These are phyloP conservation scores for Colletotrichum spaethianum DNA, from an alignment of 2,329 filamentous ascomycete species.

Conservation along the genomic window DNA sequence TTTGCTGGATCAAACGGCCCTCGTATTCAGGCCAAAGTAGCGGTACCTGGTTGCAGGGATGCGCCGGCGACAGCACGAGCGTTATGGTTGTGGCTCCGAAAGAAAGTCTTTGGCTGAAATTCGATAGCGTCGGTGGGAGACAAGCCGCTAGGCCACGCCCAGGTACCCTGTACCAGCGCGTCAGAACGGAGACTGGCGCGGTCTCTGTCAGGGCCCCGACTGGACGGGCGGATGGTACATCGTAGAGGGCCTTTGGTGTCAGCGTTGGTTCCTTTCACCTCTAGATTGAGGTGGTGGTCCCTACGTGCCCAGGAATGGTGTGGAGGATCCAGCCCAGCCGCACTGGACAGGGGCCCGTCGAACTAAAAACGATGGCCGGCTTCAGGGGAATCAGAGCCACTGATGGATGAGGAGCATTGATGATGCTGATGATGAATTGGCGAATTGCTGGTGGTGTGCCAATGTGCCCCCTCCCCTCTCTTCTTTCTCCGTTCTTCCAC, in stretches of 20 bases:
- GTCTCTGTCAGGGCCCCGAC: conserved; percentile 12
- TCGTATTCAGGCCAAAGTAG: conserved; percentile 42
- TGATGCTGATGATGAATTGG: conserved; percentile 33
- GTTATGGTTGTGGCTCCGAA: conserved; percentile 21
- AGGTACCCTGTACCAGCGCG: conserved; percentile 27
- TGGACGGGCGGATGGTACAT: not conserved
- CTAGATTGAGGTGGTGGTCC: not conserved
- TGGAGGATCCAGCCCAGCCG: conserved; percentile 30
- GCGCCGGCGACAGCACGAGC: conserved; percentile 24
- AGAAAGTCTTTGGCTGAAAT: conserved; percentile 35
- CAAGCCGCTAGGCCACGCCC: conserved; percentile 34
- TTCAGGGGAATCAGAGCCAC: conserved; percentile 35
- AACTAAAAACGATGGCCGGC: conserved; percentile 24
- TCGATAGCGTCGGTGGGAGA: conserved; percentile 37
- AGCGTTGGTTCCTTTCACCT: conserved; percentile 5
- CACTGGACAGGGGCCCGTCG: conserved; percentile 28
- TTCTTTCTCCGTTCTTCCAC: conserved; percentile 17
- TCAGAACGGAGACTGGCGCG: conserved; percentile 20
- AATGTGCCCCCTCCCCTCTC: conserved; percentile 9
- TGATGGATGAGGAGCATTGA: not conserved
- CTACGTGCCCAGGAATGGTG: not conserved
- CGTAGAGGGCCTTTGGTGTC: not conserved
- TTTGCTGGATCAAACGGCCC: conserved; percentile 30
- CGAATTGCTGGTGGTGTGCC: conserved; percentile 33
- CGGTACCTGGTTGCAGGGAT: conserved; percentile 40